Percentiles rank a stretch among this genome's conserved stretches.
Evolutionary conservation across 2,329 filamentous ascomycete species (phyloP).

Genomic region (Diaporthe sp.): DNA sequence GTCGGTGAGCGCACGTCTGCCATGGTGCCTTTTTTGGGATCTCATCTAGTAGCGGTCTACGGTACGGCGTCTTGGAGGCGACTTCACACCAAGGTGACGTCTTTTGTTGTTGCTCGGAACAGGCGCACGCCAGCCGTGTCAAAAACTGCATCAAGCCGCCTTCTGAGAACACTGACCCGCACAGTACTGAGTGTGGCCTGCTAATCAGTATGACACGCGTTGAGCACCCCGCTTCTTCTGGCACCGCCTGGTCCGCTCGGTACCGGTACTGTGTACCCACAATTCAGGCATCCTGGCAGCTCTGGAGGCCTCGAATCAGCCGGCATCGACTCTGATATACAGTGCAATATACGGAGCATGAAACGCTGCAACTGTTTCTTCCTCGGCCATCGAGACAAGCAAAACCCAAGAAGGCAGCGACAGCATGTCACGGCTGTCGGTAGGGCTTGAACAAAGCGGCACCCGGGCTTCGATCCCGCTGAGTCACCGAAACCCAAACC

Average conservation of each 20-base stretch:
- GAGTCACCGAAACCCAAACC: constrained; percentile 38
- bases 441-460: constrained; percentile 29
- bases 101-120: constrained; percentile 11
- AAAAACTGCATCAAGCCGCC: constrained; percentile 24
- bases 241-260: constrained; percentile 17
- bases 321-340: constrained; percentile 31
- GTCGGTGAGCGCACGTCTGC: constrained; percentile 22
- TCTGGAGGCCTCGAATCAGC: constrained; percentile 28
- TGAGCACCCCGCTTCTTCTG: constrained; percentile 22
- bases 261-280: constrained; percentile 37
- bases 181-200: background rate
- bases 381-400: constrained; percentile 2
- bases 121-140: constrained; percentile 21
- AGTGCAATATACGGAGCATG: constrained; percentile 33
- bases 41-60: constrained; percentile 19
- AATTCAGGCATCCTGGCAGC: constrained; percentile 23
- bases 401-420: background rate
- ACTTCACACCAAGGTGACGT: constrained; percentile 3
- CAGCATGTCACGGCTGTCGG: constrained; percentile 25
- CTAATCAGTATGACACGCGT: constrained; percentile 12
- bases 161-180: background rate
- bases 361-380: constrained; percentile 25
- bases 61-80: background rate
- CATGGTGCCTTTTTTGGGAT: constrained; percentile 17
- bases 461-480: constrained; percentile 31